Conservation (phyloP, 768 basidiomycete genomes). For the Naganishia vishniacii region DNA sequence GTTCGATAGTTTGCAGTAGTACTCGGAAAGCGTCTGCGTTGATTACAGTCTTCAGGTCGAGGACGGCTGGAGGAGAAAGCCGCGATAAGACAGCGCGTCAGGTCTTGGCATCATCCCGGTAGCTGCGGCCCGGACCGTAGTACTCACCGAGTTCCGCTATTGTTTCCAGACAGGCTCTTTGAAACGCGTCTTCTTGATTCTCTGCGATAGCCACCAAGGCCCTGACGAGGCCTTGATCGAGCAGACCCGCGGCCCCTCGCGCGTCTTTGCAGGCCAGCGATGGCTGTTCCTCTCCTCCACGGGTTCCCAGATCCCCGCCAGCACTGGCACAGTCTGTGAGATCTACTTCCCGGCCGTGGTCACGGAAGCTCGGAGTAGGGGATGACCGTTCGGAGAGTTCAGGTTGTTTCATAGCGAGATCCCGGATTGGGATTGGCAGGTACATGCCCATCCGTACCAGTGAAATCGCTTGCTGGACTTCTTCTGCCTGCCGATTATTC, state of each 20-base stretch:
- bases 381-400: background rate
- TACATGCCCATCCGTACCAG: conserved; percentile 77
- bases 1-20: conserved; percentile 77
- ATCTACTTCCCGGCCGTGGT: background rate
- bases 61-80: conserved; percentile 77
- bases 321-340: background rate
- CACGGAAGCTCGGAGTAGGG: background rate
- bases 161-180: conserved; percentile 74
- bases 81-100: background rate
- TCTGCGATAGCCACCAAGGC: conserved; percentile 91
- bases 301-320: too few relatives aligned
- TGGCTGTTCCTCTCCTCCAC: too few relatives aligned
- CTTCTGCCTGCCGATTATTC: conserved; percentile 65
- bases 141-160: conserved; percentile 79
- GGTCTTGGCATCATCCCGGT: background rate
- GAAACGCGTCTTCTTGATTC: conserved; percentile 81
- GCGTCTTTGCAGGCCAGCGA: background rate
- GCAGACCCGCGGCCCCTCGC: conserved; percentile 16
- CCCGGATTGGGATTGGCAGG: conserved; percentile 45
- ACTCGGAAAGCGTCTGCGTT: conserved; percentile 78
- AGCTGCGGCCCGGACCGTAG: background rate
- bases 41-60: conserved; percentile 76
- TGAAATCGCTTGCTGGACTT: conserved; percentile 88
- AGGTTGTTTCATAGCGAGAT: too few relatives aligned
- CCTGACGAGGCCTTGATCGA: conserved; percentile 55